Base-by-base conservation (phyloP, 805 yeast genomes). In the Yarrowia hollandica region DNA sequence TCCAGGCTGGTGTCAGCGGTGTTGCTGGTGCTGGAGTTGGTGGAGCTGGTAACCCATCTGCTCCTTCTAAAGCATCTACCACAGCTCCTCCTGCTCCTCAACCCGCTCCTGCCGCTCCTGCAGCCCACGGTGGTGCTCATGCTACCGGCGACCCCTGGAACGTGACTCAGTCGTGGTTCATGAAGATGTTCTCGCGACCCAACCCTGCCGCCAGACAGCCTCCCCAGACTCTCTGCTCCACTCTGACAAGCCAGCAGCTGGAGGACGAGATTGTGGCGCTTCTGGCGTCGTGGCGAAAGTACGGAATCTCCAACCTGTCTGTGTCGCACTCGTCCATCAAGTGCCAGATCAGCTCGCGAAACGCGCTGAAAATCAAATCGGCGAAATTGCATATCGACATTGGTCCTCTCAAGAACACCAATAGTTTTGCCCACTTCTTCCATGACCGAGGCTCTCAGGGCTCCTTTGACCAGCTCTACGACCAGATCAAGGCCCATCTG, bases 281-380 rank as follows among this genome's bases (percentile, higher is more conserved):
- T 9, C 63, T 74, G 26, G 64, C 64, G 34, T 72, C 67, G 19
- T 74, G 77, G 77, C 62, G 67, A 54, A 66, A 68, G 59, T 71
- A 71, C 37, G 77, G 77, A 4, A 67, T 74, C 44, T 62, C 71
- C 11, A 61, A 67, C 26, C 61, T 70, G 39, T 60, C 56, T 12
- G 68, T 66, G 54, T 58, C 64, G 14, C 61, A 62, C 33, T 65
- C 67, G 26, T 64, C 66, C 15, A 68, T 74, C 16, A 60, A 63
- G 9, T 75, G 73, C 10, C 62, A 66, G 2, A 67, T 74, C 31
- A 64, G 68, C 23, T 66, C 72, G 15, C 64, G 65, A 33, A 74
- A 74, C 44, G 70, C 71, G 11, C 64, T 74, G 41, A 65, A 65
- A 31, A 64, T 72, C 44, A 67, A 73, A 41, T 63, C 69, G 10